Evolutionary conservation across 1,284 basidiomycete genomes (phyloP).

Genomic region (Trichosporon asahii): DNA sequence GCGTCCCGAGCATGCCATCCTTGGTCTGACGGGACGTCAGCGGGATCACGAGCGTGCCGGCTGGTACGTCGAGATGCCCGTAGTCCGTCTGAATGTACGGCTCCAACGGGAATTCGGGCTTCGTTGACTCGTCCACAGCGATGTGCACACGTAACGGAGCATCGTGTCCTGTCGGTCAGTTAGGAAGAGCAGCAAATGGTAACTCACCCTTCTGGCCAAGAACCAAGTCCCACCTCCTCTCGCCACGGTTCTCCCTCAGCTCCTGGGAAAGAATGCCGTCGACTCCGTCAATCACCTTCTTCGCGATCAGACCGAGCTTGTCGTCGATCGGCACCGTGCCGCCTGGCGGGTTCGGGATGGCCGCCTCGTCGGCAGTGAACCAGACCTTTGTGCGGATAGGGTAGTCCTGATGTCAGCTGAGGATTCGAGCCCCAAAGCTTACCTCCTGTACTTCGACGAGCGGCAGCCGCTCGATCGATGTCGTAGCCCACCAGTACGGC

Average conservation of each 20-base stretch:
- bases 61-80: slow-evolving; percentile 4
- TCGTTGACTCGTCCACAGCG: slow-evolving; percentile 26
- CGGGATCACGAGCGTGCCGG: slow-evolving; percentile 41
- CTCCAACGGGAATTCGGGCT: slow-evolving; percentile 36
- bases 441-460: slow-evolving; percentile 51
- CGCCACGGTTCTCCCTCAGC: slow-evolving; percentile 20
- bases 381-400: slow-evolving; percentile 31
- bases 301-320: slow-evolving; percentile 28
- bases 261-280: slow-evolving; percentile 35
- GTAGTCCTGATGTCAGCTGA: slow-evolving; percentile 23
- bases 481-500: slow-evolving; percentile 85
- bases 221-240: slow-evolving; percentile 32
- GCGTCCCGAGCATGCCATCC: slow-evolving; percentile 23
- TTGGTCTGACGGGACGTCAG: slow-evolving; percentile 14
- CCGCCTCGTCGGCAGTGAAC: slow-evolving; percentile 36
- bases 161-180: slow-evolving; percentile 14
- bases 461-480: slow-evolving; percentile 73
- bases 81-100: slow-evolving; percentile 40
- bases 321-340: slow-evolving; percentile 26
- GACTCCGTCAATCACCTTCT: slow-evolving; percentile 33
- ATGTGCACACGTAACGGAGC: slow-evolving; percentile 37
- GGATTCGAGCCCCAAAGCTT: slow-evolving; percentile 2
- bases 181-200: background rate
- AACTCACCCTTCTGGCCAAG: slow-evolving; percentile 19
- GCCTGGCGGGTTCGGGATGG: slow-evolving; percentile 33